Evolutionary conservation across 345 rosid species (phyloP).

Genomic region (Eucalyptus decipiens): DNA sequence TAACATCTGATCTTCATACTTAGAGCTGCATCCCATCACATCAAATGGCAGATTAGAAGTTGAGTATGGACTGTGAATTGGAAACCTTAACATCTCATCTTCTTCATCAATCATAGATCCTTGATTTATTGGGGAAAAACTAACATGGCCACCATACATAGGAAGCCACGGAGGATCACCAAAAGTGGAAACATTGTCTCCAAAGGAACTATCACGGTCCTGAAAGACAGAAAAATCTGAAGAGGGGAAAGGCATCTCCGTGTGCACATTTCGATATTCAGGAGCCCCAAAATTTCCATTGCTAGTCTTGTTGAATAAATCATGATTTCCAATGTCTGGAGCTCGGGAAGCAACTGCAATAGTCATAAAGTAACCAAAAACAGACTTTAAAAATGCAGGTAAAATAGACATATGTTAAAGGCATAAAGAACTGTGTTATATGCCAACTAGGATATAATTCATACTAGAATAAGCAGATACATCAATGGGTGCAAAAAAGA

Average conservation of each 20-base stretch:
- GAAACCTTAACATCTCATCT: conserved; percentile 9
- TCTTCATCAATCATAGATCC: conserved; percentile 14
- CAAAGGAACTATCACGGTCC: conserved; percentile 17
- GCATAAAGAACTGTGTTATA: not conserved
- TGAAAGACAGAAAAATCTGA: conserved; percentile 19
- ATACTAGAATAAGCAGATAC: not conserved
- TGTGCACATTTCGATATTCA: not conserved
- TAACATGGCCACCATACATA: not conserved
- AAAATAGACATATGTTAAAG: not conserved
- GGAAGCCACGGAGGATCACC: conserved; percentile 4
- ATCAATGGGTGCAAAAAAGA: not conserved
- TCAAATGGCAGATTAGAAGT: not conserved
- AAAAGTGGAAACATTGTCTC: not conserved
- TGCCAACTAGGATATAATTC: not conserved
- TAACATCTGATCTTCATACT: conserved; percentile 12
- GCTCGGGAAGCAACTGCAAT: conserved; percentile 26
- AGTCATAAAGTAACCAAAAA: not conserved
- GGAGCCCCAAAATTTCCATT: conserved; percentile 4
- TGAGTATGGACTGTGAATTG: not conserved
- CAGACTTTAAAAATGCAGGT: not conserved
- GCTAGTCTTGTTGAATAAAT: conserved; percentile 3
- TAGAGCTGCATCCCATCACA: not conserved
- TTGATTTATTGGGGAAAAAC: conserved; percentile 14
- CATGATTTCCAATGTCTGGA: not conserved
- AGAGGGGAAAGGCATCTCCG: conserved; percentile 1